A percentile compares a stretch with the other conserved stretches of the same genome.
Conservation (phyloP, 805 yeast genomes). For the Schwanniomyces vanrijiae region DNA sequence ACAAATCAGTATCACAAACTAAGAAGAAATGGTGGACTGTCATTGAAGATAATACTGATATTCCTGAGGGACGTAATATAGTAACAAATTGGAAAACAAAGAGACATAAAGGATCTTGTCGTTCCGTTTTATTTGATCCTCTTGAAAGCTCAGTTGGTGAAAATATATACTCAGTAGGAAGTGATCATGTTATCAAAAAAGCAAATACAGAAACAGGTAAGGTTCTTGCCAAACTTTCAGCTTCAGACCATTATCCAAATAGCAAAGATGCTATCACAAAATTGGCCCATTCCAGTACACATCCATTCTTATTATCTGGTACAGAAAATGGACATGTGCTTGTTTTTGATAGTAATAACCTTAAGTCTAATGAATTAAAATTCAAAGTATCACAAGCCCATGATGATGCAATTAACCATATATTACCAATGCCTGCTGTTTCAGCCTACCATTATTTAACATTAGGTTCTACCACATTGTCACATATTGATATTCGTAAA, state of each 20-base stretch:
- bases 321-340: constrained; percentile 68
- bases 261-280: constrained; percentile 40
- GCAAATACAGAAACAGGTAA: constrained; percentile 73
- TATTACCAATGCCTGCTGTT: constrained; percentile 65
- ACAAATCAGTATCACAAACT: constrained; percentile 27
- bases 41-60: constrained; percentile 24
- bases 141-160: constrained; percentile 46
- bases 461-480: constrained; percentile 77
- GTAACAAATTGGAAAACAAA: constrained; percentile 74
- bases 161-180: constrained; percentile 67
- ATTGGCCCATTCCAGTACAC: constrained; percentile 44
- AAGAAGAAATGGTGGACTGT: constrained; percentile 49
- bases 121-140: constrained; percentile 68
- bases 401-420: constrained; percentile 75
- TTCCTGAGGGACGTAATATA: constrained; percentile 25
- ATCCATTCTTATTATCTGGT: constrained; percentile 55
- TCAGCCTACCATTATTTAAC: constrained; percentile 80
- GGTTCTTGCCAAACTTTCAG: constrained; percentile 56
- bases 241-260: constrained; percentile 17
- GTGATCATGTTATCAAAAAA: constrained; percentile 75
- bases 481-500: constrained; percentile 76
- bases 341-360: constrained; percentile 59
- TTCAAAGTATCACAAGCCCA: constrained; percentile 58
- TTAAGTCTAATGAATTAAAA: constrained; percentile 39
- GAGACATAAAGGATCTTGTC: constrained; percentile 86